Evolutionary conservation across 1,284 basidiomycete species (phyloP), one percentile per base, ranked within the genome.

Genomic region (Sporisorium graminicola): DNA sequence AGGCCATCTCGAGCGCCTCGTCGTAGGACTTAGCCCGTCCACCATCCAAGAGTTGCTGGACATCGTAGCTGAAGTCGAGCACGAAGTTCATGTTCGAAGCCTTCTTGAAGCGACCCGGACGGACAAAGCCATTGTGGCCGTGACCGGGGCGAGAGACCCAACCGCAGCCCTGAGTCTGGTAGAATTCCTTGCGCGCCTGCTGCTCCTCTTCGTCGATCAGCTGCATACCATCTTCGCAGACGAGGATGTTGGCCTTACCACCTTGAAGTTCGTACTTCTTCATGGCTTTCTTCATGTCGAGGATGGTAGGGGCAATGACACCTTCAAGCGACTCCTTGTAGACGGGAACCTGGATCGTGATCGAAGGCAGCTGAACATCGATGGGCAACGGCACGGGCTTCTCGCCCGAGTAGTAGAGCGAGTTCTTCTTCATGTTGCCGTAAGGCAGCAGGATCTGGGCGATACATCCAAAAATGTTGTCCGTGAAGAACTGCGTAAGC

Each of bases 101-200:
- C 86, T 94, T 94, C 88, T 94, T 94, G 88, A 94, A 94, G 29
- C 92, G 90, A 71, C 93, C 93, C 13, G 92, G 91, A 62, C 93
- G 91, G 63, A 90, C 89, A 87, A 90, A 94, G 0, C 92, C 92
- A 79, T 90, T 90, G 35, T 86, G 78, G 78, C 90, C 89, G 84
- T 92, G 91, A 53, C 89, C 88, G 5, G 93, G 93, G 52, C 93
- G 90, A 29, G 93, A 91, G 65, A 93, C 91, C 90, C 92, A 94
- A 37, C 91, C 92, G 78, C 94, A 92, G 78, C 90, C 91, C 80
- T 94, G 92, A 22, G 69, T 61, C 58, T 91, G 90, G 81, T 94
- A 94, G 85, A 91, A 94, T 33, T 89, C 86, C 27, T 91, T 89
- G 35, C 93, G 90, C 40, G 88, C 88, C 51, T 90, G 88, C 29